Evolutionary conservation across 2,329 filamentous ascomycete genomes (phyloP), one percentile per base, ranked within the genome.

Genomic region (Pezicula carpinea): DNA sequence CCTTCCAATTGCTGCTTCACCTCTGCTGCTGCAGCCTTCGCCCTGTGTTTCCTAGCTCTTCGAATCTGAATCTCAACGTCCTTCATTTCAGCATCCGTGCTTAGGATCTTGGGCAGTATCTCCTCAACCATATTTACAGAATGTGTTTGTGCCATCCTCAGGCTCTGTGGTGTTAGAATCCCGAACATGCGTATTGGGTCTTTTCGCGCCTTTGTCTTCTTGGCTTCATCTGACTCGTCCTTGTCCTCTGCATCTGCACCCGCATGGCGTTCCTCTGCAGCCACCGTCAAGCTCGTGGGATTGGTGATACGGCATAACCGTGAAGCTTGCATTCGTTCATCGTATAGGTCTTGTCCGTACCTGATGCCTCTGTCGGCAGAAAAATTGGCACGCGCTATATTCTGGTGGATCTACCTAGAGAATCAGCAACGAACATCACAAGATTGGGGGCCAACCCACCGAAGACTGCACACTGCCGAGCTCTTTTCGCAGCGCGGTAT

Each of bases 361-460:
- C 80, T 73, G 51, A 80, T 64, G 26, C 82, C 77, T 11, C 78
- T 71, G 60, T 80, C 73, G n/a, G 79, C 80, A 22, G 78, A 71
- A 66, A 88, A 90, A 67, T 90, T 89, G 51, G 87, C 87, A 48
- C 86, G 78, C n/a, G 87, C 83, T 34, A 91, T 51, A 40, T 58
- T 43, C 23, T 58, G 55, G 34, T 55, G 49, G 38, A 59, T 49
- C 61, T 64, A 33, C 14, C 7, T 29, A 32, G 33, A 40, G 18
- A 35, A 17, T 14, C 34, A 47, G 29, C 8, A 42, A 11, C 11
- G 3, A 19, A 22, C n/a, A 19, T 35, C 17, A 17, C 18, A 4
- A 22, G 5, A 11, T 5, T n/a, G 19, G 26, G 32, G 36, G 21
- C n/a, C 35, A 29, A 39, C 50, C 17, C 55, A 86, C 74, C 43